phyloP scores from a whole-genome alignment of 1,139 yeast species.

The Eremothecium coryli region DNA sequence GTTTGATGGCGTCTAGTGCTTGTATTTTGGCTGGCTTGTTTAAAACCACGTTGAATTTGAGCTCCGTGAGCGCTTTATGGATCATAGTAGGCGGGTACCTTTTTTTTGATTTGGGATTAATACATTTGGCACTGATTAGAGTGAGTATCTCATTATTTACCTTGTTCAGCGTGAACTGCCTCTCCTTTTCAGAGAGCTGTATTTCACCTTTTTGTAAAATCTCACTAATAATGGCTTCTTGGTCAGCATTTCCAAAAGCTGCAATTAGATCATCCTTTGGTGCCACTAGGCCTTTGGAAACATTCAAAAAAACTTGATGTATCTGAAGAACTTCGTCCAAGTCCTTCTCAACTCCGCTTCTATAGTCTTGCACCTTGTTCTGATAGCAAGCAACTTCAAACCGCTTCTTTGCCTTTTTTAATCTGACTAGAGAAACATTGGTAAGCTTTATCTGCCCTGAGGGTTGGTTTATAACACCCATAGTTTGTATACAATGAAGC shows the following conservation, averaged over 20 bases:
- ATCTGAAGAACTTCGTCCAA: constrained; percentile 92
- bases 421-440: constrained; percentile 83
- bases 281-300: constrained; percentile 91
- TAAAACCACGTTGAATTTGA: constrained; percentile 74
- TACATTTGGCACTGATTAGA: constrained; percentile 80
- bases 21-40: constrained; percentile 76
- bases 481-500: not conserved
- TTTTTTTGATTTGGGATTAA: constrained; percentile 80
- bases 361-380: constrained; percentile 93
- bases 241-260: constrained; percentile 68
- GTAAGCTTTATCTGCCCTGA: constrained; percentile 80
- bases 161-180: constrained; percentile 66
- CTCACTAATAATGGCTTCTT: constrained; percentile 64
- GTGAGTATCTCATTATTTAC: constrained; percentile 76
- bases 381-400: constrained; percentile 96
- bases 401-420: constrained; percentile 83
- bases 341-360: constrained; percentile 80
- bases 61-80: constrained; percentile 71
- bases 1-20: constrained; percentile 83
- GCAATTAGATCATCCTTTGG: constrained; percentile 71
- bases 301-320: constrained; percentile 89
- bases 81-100: constrained; percentile 93
- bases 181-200: constrained; percentile 88
- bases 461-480: constrained; percentile 62
- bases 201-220: constrained; percentile 86